Evolutionary conservation across 2,329 filamentous ascomycete genomes (phyloP), one percentile per base, ranked within the genome.

Genomic region (Coniochaeta hoffmannii): DNA sequence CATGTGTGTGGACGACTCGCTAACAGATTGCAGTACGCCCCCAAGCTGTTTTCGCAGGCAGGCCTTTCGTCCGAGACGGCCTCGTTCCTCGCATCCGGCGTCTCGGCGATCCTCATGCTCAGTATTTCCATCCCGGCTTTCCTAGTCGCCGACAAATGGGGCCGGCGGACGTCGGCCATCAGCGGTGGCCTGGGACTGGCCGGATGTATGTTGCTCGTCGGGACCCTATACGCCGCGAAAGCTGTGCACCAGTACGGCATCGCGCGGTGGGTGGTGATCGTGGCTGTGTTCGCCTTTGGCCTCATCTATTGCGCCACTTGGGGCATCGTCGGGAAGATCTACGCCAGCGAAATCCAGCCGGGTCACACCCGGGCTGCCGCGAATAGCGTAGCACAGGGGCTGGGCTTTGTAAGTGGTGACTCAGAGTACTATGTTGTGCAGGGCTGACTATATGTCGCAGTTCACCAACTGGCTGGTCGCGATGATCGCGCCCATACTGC

Each of bases 261-360:
- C 0, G 68, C 68, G 0, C 67, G 75, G 53, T 81, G 78, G 77
- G 69, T 79, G 0, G 76, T 80, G 1, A 74, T 81, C 4, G 72
- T 79, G 19, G 35, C 35, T 19, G 76, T 82, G 17, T 82, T 76
- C 61, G 58, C 76, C 0, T 82, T 79, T 56, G 72, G 74, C 0
- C 63, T 79, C 9, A 68, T 70, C 0, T 82, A 75, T 58, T 70
- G 67, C 17, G 68, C 66, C 0, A 76, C 78, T 0, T 85, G 81
- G 79, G 80, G 71, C 0, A 76, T 86, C 14, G 73, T 75, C 0
- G 70, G 78, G 50, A 80, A 79, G 58, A 77, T 85, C 7, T 85
- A 83, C 56, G 74, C 77, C 1, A 73, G 75, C 9, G 82, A 85
- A 66, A 83, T 84, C 35, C 81, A 84, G 59, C 79, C 80, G 0